Evolutionary conservation across 495 filamentous ascomycete species (phyloP).

Genomic region (Xylaria flabelliformis): DNA sequence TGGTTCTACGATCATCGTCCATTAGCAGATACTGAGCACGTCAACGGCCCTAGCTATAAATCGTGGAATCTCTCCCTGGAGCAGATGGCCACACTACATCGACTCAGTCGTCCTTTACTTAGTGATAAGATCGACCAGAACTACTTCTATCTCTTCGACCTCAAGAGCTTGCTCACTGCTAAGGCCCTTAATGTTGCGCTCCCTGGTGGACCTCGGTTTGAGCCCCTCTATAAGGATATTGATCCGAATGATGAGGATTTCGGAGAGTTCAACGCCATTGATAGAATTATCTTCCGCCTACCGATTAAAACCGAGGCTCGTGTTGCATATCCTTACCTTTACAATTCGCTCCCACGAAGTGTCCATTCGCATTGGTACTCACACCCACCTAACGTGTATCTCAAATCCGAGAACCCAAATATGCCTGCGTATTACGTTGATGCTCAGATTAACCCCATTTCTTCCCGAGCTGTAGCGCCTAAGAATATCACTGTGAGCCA

Average conservation of each 20-base stretch:
- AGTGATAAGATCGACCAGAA: conserved; percentile 95
- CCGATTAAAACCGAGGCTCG: conserved; percentile 96
- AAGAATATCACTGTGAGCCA: conserved; percentile 93
- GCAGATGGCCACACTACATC: conserved; percentile 95
- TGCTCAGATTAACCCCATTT: conserved; percentile 96
- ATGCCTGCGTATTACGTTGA: conserved; percentile 98
- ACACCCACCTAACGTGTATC: conserved; percentile 90
- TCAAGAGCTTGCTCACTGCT: conserved; percentile 93
- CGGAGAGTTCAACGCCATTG: conserved; percentile 99
- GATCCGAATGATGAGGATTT: conserved; percentile 99
- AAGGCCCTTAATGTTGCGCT: conserved; percentile 98
- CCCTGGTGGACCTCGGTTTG: conserved; percentile 94
- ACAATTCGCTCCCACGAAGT: conserved; percentile 94
- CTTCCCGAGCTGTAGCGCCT: conserved; percentile 89
- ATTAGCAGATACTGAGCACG: conserved; percentile 87
- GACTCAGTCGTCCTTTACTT: conserved; percentile 87
- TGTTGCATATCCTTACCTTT: conserved; percentile 92
- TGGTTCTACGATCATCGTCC: conserved; percentile 99
- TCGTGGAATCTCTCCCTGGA: conserved; percentile 91
- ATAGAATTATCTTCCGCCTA: conserved; percentile 97
- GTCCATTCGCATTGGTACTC: conserved; percentile 95
- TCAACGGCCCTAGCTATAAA: conserved; percentile 97
- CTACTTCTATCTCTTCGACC: conserved; percentile 97
- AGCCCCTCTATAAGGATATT: conserved; percentile 98
- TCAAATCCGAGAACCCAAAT: conserved; percentile 83